A percentile compares a stretch with the other conserved stretches of the same genome.
Evolutionary conservation across 495 filamentous ascomycete genomes (phyloP).

Genomic region (Penicillium egyptiacum): DNA sequence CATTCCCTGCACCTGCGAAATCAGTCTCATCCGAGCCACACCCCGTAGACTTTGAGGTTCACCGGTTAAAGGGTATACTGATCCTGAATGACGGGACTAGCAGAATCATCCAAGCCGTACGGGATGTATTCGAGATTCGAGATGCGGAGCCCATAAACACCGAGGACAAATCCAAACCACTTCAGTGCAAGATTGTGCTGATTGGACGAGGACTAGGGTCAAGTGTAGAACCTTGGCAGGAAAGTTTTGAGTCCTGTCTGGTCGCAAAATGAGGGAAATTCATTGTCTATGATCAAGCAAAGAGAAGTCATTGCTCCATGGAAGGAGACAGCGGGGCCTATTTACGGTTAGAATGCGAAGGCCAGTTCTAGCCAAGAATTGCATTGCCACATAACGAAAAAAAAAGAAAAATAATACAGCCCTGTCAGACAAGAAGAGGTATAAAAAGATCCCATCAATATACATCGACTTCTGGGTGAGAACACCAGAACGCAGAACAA

Average conservation of each 20-base stretch:
- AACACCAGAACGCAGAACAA: conserved; percentile 24
- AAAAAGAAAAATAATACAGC: conserved; percentile 38
- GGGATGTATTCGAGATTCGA: conserved; percentile 89
- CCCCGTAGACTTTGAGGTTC: conserved; percentile 63
- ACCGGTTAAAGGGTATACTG: conserved; percentile 81
- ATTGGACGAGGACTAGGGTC: conserved; percentile 66
- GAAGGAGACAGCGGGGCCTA: background rate
- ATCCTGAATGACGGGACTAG: conserved; percentile 57
- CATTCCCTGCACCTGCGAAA: conserved; percentile 48
- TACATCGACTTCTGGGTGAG: conserved; percentile 28
- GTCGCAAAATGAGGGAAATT: conserved; percentile 6
- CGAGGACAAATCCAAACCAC: conserved; percentile 17
- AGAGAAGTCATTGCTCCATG: background rate
- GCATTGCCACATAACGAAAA: conserved; percentile 21
- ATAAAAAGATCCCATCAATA: conserved; percentile 27
- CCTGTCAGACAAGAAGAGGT: conserved; percentile 26
- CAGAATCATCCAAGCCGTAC: conserved; percentile 85
- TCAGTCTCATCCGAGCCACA: conserved; percentile 10
- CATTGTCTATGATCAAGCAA: background rate
- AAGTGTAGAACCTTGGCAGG: conserved; percentile 31
- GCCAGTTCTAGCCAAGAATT: conserved; percentile 13
- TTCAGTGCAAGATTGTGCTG: conserved; percentile 70
- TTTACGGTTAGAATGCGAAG: conserved; percentile 2
- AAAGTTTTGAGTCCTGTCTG: conserved; percentile 39
- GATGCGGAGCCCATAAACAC: conserved; percentile 51